These are phyloP conservation scores for Mycena polygramma DNA, from an alignment of 768 basidiomycete genomes.

Conservation along the genomic window DNA sequence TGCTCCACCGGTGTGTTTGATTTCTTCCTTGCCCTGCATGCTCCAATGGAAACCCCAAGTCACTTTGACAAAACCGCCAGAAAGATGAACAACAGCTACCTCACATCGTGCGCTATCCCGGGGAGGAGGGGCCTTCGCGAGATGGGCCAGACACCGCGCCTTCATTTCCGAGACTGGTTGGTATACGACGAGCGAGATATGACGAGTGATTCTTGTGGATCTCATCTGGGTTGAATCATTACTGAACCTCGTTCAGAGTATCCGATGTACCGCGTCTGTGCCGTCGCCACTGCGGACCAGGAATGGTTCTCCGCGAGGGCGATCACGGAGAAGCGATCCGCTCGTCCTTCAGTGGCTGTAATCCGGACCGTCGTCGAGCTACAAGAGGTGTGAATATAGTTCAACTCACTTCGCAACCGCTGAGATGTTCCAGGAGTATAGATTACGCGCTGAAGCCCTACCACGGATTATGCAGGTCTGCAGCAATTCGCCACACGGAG, in stretches of 20 bases:
- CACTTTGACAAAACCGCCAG: conserved; percentile 14
- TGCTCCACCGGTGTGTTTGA: background rate
- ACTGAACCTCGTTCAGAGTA: background rate
- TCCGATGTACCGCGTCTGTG: conserved; percentile 15
- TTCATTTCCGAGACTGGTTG: conserved; percentile 28
- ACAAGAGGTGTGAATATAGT: background rate
- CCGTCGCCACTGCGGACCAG: conserved; percentile 18
- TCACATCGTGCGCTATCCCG: conserved; percentile 25
- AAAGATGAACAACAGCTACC: conserved; percentile 24
- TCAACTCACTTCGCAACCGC: background rate
- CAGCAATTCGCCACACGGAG: background rate
- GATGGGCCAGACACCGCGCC: conserved; percentile 28
- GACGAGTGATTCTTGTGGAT: conserved; percentile 1
- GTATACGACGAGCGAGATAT: conserved; percentile 22
- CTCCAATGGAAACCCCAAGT: background rate
- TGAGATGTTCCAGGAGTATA: conserved; percentile 20
- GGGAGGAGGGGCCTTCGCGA: conserved; percentile 21
- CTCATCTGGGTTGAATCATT: background rate
- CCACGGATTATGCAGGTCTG: conserved; percentile 25
- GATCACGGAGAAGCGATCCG: conserved; percentile 16
- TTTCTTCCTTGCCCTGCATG: background rate
- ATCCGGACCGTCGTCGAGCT: conserved; percentile 7
- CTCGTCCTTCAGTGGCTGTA: conserved; percentile 12
- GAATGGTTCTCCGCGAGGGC: conserved; percentile 33
- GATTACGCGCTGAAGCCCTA: conserved; percentile 19